phyloP scores from a whole-genome alignment of 495 filamentous ascomycete species.

The Tricharina praecox region DNA sequence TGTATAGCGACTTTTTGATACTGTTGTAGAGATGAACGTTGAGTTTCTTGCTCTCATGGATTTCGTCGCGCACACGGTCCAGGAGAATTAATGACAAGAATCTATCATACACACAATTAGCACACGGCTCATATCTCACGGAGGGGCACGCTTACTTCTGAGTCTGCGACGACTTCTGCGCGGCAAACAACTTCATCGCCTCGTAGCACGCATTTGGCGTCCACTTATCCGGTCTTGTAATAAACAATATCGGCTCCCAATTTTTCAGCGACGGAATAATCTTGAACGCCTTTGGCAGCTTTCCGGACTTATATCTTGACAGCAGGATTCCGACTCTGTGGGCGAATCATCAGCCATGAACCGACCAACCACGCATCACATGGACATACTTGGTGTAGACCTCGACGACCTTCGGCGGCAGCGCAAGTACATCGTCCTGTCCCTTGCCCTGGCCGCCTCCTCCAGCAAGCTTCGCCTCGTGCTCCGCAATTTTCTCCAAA shows the following conservation, averaged over 20 bases:
- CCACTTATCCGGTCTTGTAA: constrained; percentile 71
- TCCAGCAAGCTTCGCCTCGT: constrained; percentile 51
- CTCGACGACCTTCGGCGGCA: constrained; percentile 83
- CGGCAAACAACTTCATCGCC: constrained; percentile 76
- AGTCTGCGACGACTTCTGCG: constrained; percentile 53
- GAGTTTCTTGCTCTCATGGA: constrained; percentile 70
- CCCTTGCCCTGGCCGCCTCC: constrained; percentile 34
- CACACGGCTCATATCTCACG: not conserved
- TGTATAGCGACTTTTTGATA: constrained; percentile 84
- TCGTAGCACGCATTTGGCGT: constrained; percentile 74
- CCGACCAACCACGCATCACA: too few species aligned
- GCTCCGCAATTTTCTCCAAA: constrained; percentile 78
- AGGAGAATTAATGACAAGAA: constrained; percentile 72
- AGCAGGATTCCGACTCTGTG: constrained; percentile 67
- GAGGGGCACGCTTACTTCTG: constrained; percentile 34
- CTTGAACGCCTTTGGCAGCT: constrained; percentile 93
- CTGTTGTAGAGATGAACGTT: constrained; percentile 90
- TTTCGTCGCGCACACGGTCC: constrained; percentile 76
- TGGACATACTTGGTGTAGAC: constrained; percentile 79
- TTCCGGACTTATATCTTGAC: constrained; percentile 83
- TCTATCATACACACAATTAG: too few species aligned
- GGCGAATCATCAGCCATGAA: constrained; percentile 10
- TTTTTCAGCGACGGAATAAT: constrained; percentile 79
- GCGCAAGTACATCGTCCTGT: constrained; percentile 60
- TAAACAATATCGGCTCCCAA: constrained; percentile 70